Evolutionary conservation across 2,329 filamentous ascomycete genomes (phyloP).

Genomic region (Penicillium sp.): DNA sequence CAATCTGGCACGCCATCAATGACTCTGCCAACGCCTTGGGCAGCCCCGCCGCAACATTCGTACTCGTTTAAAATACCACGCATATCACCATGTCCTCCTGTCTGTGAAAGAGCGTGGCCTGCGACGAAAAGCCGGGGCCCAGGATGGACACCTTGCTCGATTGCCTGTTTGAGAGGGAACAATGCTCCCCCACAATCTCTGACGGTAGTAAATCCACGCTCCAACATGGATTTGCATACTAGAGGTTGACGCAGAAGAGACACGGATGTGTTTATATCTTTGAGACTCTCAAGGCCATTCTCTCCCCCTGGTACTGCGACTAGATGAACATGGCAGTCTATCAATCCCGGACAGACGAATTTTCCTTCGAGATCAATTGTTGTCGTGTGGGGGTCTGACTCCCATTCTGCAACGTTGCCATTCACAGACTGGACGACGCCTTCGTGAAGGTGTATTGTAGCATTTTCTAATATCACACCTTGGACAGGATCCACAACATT

Average conservation of each 20-base stretch:
- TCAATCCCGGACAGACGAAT: slow-evolving; percentile 56
- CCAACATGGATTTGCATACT: slow-evolving; percentile 50
- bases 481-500: too few relatives aligned
- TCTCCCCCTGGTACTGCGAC: slow-evolving; percentile 50
- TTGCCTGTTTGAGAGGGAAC: slow-evolving; percentile 46
- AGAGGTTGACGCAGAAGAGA: slow-evolving; percentile 17
- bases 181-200: slow-evolving; percentile 62
- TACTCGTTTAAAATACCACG: slow-evolving; percentile 41
- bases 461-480: too few relatives aligned
- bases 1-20: slow-evolving; percentile 61
- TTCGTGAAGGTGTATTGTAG: too few relatives aligned
- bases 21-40: slow-evolving; percentile 35
- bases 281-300: too few relatives aligned
- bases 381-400: too few relatives aligned
- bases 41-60: slow-evolving; percentile 51
- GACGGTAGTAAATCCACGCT: slow-evolving; percentile 61
- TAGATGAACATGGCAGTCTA: slow-evolving; percentile 58
- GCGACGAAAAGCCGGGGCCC: slow-evolving; percentile 61
- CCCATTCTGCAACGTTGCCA: too few relatives aligned
- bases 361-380: slow-evolving; percentile 49
- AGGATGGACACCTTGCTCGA: slow-evolving; percentile 57
- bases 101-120: slow-evolving; percentile 59
- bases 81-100: slow-evolving; percentile 61
- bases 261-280: slow-evolving; percentile 37
- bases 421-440: too few relatives aligned